Evolutionary conservation across 2,329 filamentous ascomycete species (phyloP).

Genomic region (Exophiala xenobiotica): DNA sequence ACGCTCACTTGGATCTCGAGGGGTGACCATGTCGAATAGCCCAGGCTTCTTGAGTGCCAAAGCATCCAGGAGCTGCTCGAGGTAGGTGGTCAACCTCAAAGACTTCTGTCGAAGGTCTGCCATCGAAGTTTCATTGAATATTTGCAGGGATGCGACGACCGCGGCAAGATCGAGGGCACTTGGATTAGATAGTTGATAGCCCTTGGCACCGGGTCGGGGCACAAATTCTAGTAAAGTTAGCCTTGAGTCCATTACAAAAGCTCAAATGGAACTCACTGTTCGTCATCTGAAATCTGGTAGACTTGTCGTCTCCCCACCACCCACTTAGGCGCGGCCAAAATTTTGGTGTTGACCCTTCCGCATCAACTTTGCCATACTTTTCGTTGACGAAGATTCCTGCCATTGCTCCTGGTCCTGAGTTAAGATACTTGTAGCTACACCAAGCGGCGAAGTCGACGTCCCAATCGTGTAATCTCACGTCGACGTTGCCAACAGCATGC

Average conservation of each 20-base stretch:
- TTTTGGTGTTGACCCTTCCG: constrained; percentile 16
- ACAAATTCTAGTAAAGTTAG: constrained; percentile 55
- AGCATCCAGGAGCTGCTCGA: constrained; percentile 63
- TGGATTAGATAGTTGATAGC: constrained; percentile 84
- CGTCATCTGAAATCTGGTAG: constrained; percentile 72
- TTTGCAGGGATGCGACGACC: constrained; percentile 68
- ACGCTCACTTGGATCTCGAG: constrained; percentile 63
- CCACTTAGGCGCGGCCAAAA: constrained; percentile 70
- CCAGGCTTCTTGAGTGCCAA: constrained; percentile 25
- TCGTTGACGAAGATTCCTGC: constrained; percentile 80
- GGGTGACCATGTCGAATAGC: constrained; percentile 67
- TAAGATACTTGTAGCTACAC: constrained; percentile 98
- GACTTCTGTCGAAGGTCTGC: constrained; percentile 67
- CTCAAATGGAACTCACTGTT: constrained; percentile 15
- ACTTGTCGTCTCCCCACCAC: constrained; percentile 81
- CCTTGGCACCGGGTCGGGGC: constrained; percentile 73
- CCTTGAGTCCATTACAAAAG: background rate
- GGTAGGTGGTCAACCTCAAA: constrained; percentile 70
- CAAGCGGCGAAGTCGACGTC: constrained; percentile 87
- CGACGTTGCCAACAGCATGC: constrained; percentile 77
- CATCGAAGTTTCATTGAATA: constrained; percentile 74
- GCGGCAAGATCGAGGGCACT: constrained; percentile 74
- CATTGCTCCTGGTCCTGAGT: constrained; percentile 78
- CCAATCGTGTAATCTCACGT: constrained; percentile 81
- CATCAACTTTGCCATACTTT: constrained; percentile 60